Base-by-base conservation (phyloP, 2,329 filamentous ascomycete species). In the Lasiodiplodia gonubiensis region DNA sequence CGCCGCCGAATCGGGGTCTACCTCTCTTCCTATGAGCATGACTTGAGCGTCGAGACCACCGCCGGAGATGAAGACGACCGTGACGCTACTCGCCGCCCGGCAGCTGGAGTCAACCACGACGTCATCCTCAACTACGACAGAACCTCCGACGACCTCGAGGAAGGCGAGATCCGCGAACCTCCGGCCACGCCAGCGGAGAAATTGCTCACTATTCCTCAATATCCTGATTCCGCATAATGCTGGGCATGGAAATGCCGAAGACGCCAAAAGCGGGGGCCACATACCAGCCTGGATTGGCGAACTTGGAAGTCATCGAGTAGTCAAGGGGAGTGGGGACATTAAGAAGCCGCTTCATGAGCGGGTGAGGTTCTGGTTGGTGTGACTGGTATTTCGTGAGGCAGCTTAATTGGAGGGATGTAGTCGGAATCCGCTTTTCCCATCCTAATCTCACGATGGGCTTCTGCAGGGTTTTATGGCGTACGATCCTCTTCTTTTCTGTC, bases 101-200 rank as follows among this genome's bases (percentile, higher is more conserved):
- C 21, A 5, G 21, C 48, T 33, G 30, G 30, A 12, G 3, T 18
- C 27, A 21, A 33, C 8, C 39, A n/a, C 14, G 6, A 30, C 12
- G 35, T 4, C 54, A 4, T 61, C 39, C 25, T 61, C 16, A 49
- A 61, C 42, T 61, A 61, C 25, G 57, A 49, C 25, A 27, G 11
- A 27, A 27, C 7, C 18, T 23, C 57, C 2, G 57, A 61, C 25
- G 18, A 27, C 42, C 25, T 10, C 11, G 42, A 48, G 14, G 39
- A 49, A 7, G 25, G 37, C 42, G 57, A 57, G 33, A 57, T 57
- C 21, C n/a, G 33, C 12, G 53, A 57, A n/a, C n/a, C 10, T 12
- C 11, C 12, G 16, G 5, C 27, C 52, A 21, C 16, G 4, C 30
- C 30, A 2, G 16, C n/a, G 6, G 12, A 27, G 7, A 16, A 14